Conservation (phyloP, 805 yeast genomes). For the Clavispora fructus region DNA sequence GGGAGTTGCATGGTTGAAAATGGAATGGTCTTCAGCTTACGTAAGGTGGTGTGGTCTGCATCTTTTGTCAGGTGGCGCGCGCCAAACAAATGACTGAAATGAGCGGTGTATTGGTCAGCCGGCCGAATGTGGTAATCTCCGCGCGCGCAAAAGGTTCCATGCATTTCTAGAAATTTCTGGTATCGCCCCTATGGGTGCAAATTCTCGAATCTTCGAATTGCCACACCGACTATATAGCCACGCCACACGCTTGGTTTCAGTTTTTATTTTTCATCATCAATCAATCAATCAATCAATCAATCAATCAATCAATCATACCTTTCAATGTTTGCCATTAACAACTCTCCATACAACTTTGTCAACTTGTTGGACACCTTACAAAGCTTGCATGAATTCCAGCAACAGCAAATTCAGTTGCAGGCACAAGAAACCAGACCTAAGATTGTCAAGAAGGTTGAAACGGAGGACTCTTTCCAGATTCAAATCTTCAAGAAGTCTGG, state of each 20-base stretch:
- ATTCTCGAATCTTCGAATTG: constrained; percentile 3
- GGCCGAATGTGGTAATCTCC: not conserved
- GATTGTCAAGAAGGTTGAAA: constrained; percentile 32
- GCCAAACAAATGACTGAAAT: not conserved
- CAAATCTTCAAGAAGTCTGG: constrained; percentile 33
- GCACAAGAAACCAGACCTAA: constrained; percentile 14
- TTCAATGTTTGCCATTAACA: constrained; percentile 12
- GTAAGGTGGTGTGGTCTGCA: too few relatives aligned
- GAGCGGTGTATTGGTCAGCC: not conserved
- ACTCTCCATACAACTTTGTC: constrained; percentile 8
- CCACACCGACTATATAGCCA: not conserved
- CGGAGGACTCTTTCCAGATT: constrained; percentile 29
- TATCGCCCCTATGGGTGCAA: not conserved
- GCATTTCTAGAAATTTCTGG: constrained; percentile 5
- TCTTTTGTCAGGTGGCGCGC: not conserved
- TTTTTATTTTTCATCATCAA: not conserved
- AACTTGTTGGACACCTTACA: constrained; percentile 10
- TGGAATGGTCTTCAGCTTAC: too few relatives aligned
- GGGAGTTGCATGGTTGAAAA: too few relatives aligned
- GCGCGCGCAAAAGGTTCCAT: not conserved
- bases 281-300: too few relatives aligned
- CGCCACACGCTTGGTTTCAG: not conserved
- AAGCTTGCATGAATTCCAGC: constrained; percentile 12
- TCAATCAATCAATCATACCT: not conserved
- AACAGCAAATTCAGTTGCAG: constrained; percentile 8